Evolutionary conservation across 352 stramenopile species (phyloP), one percentile per base, ranked within the genome.

Genomic region (Pythium phragmitis): DNA sequence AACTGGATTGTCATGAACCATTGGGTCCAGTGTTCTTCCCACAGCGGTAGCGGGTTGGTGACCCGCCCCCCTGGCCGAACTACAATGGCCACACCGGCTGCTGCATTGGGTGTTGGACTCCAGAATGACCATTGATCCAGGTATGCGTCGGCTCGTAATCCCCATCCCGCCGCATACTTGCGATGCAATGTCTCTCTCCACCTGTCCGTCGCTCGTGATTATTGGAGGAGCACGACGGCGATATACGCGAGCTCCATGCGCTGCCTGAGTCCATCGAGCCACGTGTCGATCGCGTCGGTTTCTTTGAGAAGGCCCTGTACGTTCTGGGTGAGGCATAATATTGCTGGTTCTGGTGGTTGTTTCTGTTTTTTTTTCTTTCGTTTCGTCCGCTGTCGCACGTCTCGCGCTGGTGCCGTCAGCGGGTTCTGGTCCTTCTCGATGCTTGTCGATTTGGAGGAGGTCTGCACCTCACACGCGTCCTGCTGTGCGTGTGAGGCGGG

Each of bases 241-340:
- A 50, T 13, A 4, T 41, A 46, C 6, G 37, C 53, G 11, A 51
- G 5, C 11, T 50, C 39, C 9, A 39, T 60, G 7, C 5, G 41
- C 2, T 1, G 4, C 4, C 39, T 12, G 3, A 60, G n/a, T 1
- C 58, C 48, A 12, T 57, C 26, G 28, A 65, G 57, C 47, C 59
- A 65, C 2, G 1, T 6, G 0, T 57, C n/a, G n/a, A 53, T n/a
- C 3, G 30, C 37, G 1, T 21, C 37, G 17, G 21, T 4, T 1
- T 59, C 13, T 16, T 65, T 65, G 37, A 53, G 34, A 0, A 65
- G 11, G 0, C 59, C 59, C 1, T 30, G 37, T 5, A 65, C 49
- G 19, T 58, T 65, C 19, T 65, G 59, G 4, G 59, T 65, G 11
- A 65, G 36, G 30, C 49, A 65, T 2, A 54, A 4, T 4, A 59